Base-by-base conservation (phyloP, 192 early-diverging fungal species). In the Backusella parvicylindrica region DNA sequence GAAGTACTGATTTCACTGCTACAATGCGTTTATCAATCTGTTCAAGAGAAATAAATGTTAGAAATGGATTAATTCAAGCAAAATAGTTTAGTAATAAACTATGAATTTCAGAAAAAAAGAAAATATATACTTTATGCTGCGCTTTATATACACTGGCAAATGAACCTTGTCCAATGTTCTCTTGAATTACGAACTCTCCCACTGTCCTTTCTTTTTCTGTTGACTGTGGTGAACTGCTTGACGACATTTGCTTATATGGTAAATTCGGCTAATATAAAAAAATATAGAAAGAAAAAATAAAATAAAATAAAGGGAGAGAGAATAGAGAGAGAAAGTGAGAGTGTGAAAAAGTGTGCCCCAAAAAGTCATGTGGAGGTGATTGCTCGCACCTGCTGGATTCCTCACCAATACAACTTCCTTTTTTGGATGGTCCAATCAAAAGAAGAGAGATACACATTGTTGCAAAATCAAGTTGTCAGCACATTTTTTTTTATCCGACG, bases 131-230 rank as follows among this genome's bases (percentile, higher is more conserved):
- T 88, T 88, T 93, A 75, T 93, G 89, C 30, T 89, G 75, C 13
- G 90, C 94, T 67, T 89, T 89, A 82, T 93, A 98, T 7, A 99
- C 97, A 6, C 92, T 96, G 47, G 97, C 97, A 87, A 98, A 99
- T 2, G 96, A 97, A 8, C 97, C 97, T 23, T 92, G 90, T 38
- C 97, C 97, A 68, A 99, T 97, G 72, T 96, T 94, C 16, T 88
- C 82, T 38, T 89, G 85, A 31, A 97, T 83, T 72, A 91, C 76
- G 76, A 94, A 96, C 76, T 93, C 92, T 63, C 93, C 96, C 31
- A 97, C 89, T 7, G 68, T 70, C 23, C 37, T 41, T 49, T 70
- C 68, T 30, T 43, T 37, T 5, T 70, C 53, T 28, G 23, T n/a
- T 60, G 53, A 28, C 23, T 60, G 53, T 23, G 53, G 53, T 26